Evolutionary conservation across 257 asterid species (phyloP), one percentile per base, ranked within the genome.

Genomic region (Scutellaria minor): DNA sequence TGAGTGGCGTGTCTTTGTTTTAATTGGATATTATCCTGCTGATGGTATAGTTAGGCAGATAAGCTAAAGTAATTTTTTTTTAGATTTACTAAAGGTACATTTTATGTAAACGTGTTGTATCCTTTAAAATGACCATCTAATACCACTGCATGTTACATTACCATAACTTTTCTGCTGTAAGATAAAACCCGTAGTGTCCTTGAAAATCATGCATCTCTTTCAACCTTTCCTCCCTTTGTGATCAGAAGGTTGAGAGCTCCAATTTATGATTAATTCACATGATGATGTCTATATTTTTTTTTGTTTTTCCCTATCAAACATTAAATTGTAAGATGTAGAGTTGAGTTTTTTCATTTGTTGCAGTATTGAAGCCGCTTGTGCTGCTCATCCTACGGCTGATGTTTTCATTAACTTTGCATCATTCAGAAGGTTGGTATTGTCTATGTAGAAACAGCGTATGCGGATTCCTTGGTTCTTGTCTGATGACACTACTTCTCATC

Each of bases 391-490:
- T 39, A 95, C 94, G 2, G 98, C 99, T 57, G 99, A 95, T 88
- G 99, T 95, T 52, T 95, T 95, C 93, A 95, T 95, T 56, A 92
- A 95, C 86, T 95, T 95, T 72, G 99, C 99, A 64, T 95, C 99
- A 41, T 95, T 71, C 80, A 88, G 99, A 90, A 95, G 99, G 99
- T 95, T 83, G 45, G 83, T 80, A 31, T 42, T 74, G 47, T 76
- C 77, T 67, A 7, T 50, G 64, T 57, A 41, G 39, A 41, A 62
- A 35, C 37, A 66, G 20, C 14, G 13, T 37, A 9, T 64, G 62
- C 61, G 27, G 41, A 54, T 71, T 39, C 69, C 68, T 64, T 71
- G 57, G 63, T 58, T 85, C 75, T 31, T 31, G 62, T 56, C 75
- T 77, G 73, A 72, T 64, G 8, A 54, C 58, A 46, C 60, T 61